These are phyloP conservation scores for Sphagnum contortum DNA, from an alignment of 225 moss, liverwort and hornwort genomes.

Conservation along the genomic window DNA sequence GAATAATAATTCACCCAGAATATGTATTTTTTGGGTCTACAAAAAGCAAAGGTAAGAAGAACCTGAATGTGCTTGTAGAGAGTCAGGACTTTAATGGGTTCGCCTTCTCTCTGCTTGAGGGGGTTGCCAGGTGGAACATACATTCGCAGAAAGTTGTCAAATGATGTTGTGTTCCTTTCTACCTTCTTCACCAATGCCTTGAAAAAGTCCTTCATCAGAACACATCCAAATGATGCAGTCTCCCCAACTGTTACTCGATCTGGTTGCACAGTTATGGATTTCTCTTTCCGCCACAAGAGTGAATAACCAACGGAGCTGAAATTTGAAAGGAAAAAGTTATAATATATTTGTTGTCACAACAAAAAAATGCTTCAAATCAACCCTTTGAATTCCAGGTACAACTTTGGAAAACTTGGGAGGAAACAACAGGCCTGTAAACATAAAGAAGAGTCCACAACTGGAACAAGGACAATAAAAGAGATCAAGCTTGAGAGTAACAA, in stretches of 20 bases:
- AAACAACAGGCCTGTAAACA: no score
- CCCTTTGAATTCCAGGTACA: no score
- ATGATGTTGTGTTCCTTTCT: conserved; percentile 35
- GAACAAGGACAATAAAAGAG: no score
- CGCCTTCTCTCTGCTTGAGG: conserved; percentile 7
- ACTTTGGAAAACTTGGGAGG: no score
- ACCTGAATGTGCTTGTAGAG: conserved; percentile 51
- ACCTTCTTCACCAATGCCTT: conserved; percentile 21
- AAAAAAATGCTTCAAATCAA: no score
- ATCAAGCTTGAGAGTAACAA: no score
- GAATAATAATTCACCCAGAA: neutral
- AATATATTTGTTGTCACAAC: no score
- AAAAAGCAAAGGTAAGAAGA: neutral
- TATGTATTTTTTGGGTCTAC: neutral
- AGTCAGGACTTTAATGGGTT: conserved; percentile 30
- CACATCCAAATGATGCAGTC: conserved; percentile 41
- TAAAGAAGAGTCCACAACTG: no score
- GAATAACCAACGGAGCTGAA: conserved; percentile 53
- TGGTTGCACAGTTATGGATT: conserved; percentile 42
- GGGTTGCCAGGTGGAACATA: conserved; percentile 29
- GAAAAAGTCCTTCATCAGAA: conserved; percentile 51
- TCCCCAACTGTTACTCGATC: conserved; percentile 35
- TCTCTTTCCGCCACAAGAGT: conserved; percentile 28
- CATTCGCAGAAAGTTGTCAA: conserved; percentile 37
- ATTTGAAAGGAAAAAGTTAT: no score